A percentile compares a stretch with the other conserved stretches of the same genome.
Evolutionary conservation across 2,329 filamentous ascomycete species (phyloP).

Genomic region (Clonostachys solani): DNA sequence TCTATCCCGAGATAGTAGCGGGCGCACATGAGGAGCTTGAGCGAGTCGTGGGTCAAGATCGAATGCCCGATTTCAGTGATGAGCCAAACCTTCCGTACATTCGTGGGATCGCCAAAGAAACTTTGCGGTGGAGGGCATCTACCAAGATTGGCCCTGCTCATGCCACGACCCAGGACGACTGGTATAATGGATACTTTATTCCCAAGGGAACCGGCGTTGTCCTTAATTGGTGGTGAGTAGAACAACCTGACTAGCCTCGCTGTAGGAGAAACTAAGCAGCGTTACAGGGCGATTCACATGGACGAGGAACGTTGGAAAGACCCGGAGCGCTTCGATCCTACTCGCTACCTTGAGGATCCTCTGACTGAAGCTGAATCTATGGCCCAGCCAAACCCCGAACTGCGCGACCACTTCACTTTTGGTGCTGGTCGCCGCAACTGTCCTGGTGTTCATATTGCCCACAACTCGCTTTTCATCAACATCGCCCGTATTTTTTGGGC

Average conservation of each 20-base stretch:
- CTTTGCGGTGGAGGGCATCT: slow-evolving; percentile 38
- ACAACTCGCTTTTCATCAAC: slow-evolving; percentile 39
- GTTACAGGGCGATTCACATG: slow-evolving; percentile 36
- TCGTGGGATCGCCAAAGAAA: slow-evolving; percentile 38
- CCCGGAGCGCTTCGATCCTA: slow-evolving; percentile 35
- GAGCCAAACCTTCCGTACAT: slow-evolving; percentile 35
- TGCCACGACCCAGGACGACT: slow-evolving; percentile 25
- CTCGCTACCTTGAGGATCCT: slow-evolving; percentile 18
- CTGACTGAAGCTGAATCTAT: slow-evolving; percentile 19
- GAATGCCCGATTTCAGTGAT: slow-evolving; percentile 35
- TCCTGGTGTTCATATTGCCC: slow-evolving; percentile 51
- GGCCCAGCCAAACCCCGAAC: slow-evolving; percentile 21
- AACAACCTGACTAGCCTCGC: background rate
- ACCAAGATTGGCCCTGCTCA: slow-evolving; percentile 28
- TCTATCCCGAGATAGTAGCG: slow-evolving; percentile 31
- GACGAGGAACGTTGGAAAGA: slow-evolving; percentile 34
- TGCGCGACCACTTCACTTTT: slow-evolving; percentile 50
- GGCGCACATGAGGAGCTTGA: slow-evolving; percentile 30
- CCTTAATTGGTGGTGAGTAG: slow-evolving; percentile 29
- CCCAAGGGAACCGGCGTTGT: slow-evolving; percentile 35
- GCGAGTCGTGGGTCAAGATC: slow-evolving; percentile 27
- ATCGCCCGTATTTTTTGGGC: slow-evolving; percentile 44
- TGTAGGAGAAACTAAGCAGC: background rate
- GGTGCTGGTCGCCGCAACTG: slow-evolving; percentile 53
- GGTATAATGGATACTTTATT: slow-evolving; percentile 32